A percentile compares a stretch with the other conserved stretches of the same genome.
Conservation (phyloP, 2,329 filamentous ascomycete species). For the Teratosphaeria viscida region DNA sequence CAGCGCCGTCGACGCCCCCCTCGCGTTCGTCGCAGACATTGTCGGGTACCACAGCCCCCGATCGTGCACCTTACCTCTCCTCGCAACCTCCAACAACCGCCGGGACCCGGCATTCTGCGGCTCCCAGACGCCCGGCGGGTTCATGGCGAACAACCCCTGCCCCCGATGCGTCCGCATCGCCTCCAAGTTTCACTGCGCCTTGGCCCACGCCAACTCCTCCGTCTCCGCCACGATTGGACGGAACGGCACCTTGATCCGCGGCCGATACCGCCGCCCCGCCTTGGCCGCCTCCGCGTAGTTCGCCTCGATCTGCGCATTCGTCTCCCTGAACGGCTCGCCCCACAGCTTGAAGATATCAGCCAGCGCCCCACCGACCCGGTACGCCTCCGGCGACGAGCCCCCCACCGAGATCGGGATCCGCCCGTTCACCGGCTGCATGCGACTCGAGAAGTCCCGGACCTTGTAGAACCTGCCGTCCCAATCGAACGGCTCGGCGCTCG, state of each 20-base stretch:
- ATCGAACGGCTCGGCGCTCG: slow-evolving; percentile 47
- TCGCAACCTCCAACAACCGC: slow-evolving; percentile 48
- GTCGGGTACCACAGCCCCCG: slow-evolving; percentile 54
- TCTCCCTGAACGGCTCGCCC: slow-evolving; percentile 55
- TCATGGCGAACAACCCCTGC: slow-evolving; percentile 12
- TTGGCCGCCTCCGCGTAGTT: slow-evolving; percentile 50
- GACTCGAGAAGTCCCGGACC: slow-evolving; percentile 49
- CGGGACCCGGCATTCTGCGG: slow-evolving; percentile 53
- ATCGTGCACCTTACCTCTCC: slow-evolving; percentile 47
- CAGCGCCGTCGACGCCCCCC: slow-evolving; percentile 49
- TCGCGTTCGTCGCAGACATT: slow-evolving; percentile 50
- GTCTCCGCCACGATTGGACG: slow-evolving; percentile 52
- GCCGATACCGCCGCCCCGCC: slow-evolving; percentile 45
- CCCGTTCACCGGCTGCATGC: slow-evolving; percentile 42
- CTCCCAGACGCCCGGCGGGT: slow-evolving; percentile 20
- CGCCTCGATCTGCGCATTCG: slow-evolving; percentile 51
- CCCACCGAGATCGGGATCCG: slow-evolving; percentile 49
- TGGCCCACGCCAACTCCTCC: slow-evolving; percentile 52
- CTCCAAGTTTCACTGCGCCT: slow-evolving; percentile 48
- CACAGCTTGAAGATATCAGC: slow-evolving; percentile 55
- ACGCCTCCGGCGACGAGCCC: slow-evolving; percentile 49
- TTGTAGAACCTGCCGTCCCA: slow-evolving; percentile 51
- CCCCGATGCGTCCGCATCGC: slow-evolving; percentile 35
- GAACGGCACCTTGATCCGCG: slow-evolving; percentile 55
- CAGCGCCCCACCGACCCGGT: slow-evolving; percentile 47